Evolutionary conservation across 352 stramenopile genomes (phyloP).

Genomic region (Aphanomyces astaci): DNA sequence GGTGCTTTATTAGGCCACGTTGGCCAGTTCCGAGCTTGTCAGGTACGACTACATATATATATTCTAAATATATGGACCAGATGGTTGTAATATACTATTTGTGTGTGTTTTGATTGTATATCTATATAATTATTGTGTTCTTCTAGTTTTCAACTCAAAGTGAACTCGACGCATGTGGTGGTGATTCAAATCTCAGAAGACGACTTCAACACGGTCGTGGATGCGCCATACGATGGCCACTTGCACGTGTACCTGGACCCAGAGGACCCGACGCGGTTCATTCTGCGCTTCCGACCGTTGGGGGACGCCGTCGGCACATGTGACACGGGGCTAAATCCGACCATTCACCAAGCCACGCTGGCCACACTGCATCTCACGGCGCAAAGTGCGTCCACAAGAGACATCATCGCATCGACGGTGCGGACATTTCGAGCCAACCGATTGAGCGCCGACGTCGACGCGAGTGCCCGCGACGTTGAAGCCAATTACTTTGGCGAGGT

Average conservation of each 20-base stretch:
- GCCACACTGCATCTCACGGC: not conserved
- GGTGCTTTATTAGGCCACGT: constrained; percentile 16
- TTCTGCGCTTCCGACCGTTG: constrained; percentile 7
- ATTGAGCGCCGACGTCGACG: not conserved
- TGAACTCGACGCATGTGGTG: not conserved
- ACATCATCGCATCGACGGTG: constrained; percentile 11
- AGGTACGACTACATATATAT: no score
- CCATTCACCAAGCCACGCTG: not conserved
- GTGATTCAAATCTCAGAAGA: constrained; percentile 17
- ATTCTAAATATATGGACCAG: no score
- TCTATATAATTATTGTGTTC: not conserved
- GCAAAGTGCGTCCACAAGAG: not conserved
- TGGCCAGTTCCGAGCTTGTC: constrained; percentile 8
- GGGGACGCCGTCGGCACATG: not conserved
- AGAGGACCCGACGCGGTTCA: not conserved
- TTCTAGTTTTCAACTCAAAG: constrained; percentile 14
- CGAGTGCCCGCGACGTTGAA: not conserved
- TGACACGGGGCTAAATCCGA: not conserved
- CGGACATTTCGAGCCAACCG: not conserved
- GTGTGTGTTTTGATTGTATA: no score
- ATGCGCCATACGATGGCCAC: not conserved
- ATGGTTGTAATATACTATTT: no score
- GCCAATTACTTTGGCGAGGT: not conserved
- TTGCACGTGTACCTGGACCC: constrained; percentile 13
- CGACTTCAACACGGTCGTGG: constrained; percentile 3